phyloP scores from a whole-genome alignment of 1,139 yeast species.

The Blastobotrys niveus region DNA sequence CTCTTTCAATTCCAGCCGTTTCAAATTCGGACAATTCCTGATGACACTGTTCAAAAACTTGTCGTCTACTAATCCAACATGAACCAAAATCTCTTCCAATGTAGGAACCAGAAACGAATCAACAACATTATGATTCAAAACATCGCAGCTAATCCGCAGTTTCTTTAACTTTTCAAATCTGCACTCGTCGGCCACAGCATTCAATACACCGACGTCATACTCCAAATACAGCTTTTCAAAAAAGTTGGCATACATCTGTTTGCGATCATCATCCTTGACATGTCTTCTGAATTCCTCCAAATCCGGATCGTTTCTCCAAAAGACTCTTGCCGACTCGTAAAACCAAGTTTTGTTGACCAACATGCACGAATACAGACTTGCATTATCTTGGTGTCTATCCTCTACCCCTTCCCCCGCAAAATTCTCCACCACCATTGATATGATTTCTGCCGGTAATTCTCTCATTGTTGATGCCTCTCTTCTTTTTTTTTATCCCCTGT shows the following conservation, averaged over 20 bases:
- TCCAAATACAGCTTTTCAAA: slow-evolving; percentile 5
- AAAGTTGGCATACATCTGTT: not conserved
- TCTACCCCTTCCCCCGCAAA: slow-evolving; percentile 2
- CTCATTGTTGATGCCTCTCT: not conserved
- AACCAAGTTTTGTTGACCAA: slow-evolving; percentile 5
- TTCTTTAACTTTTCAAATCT: not conserved
- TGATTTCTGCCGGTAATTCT: slow-evolving; percentile 3
- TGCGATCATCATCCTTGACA: not conserved
- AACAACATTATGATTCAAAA: not conserved
- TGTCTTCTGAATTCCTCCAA: not conserved
- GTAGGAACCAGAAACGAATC: slow-evolving; percentile 1
- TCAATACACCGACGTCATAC: slow-evolving; percentile 1
- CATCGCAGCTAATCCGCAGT: slow-evolving; percentile 4
- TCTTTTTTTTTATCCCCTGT: too few species aligned
- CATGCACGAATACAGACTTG: slow-evolving; percentile 1
- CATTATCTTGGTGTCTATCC: slow-evolving; percentile 1
- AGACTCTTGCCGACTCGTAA: slow-evolving; percentile 2
- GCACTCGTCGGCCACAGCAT: not conserved
- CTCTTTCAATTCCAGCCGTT: not conserved
- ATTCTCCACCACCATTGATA: not conserved
- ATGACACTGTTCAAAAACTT: not conserved
- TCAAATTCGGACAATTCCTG: not conserved
- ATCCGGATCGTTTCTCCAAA: slow-evolving; percentile 3
- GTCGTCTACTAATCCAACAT: slow-evolving; percentile 2
- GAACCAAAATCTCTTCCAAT: not conserved